phyloP scores from a whole-genome alignment of 2,329 filamentous ascomycete species.

The Xylaria sp. region DNA sequence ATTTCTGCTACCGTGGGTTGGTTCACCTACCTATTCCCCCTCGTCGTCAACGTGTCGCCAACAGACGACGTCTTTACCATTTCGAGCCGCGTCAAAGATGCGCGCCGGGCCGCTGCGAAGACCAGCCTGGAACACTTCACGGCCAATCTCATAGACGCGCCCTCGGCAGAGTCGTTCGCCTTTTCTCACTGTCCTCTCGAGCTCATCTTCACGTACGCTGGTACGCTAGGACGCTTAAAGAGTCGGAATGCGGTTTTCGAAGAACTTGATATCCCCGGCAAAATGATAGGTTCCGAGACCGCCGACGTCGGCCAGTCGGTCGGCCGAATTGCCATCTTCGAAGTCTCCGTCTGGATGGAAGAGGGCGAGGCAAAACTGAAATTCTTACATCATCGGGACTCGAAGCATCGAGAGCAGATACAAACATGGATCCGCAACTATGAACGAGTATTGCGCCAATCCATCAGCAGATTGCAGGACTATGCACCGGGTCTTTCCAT shows the following conservation, averaged over 20 bases:
- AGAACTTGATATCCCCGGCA: slow-evolving; percentile 57
- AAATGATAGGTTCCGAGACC: slow-evolving; percentile 52
- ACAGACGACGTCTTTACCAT: slow-evolving; percentile 63
- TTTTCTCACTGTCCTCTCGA: slow-evolving; percentile 65
- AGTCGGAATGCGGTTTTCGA: slow-evolving; percentile 62
- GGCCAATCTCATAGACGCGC: slow-evolving; percentile 48
- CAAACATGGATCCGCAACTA: slow-evolving; percentile 60
- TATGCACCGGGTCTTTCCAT: slow-evolving; percentile 62
- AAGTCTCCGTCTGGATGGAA: slow-evolving; percentile 61
- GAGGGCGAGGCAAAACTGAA: slow-evolving; percentile 59
- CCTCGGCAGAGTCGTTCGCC: slow-evolving; percentile 48
- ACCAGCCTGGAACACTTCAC: slow-evolving; percentile 64
- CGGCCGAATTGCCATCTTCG: slow-evolving; percentile 63
- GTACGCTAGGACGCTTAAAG: slow-evolving; percentile 61
- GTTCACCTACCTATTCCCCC: slow-evolving; percentile 68
- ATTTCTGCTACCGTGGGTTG: slow-evolving; percentile 69
- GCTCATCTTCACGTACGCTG: slow-evolving; percentile 68
- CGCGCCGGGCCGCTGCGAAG: slow-evolving; percentile 56
- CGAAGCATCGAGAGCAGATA: slow-evolving; percentile 58
- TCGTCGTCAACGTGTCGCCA: slow-evolving; percentile 57
- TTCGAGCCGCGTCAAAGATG: slow-evolving; percentile 65
- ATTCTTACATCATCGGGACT: slow-evolving; percentile 58
- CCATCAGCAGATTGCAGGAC: slow-evolving; percentile 55
- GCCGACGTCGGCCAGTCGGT: slow-evolving; percentile 60
- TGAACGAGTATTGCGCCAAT: slow-evolving; percentile 59